These are phyloP conservation scores for Citrus cavaleriei DNA, from an alignment of 345 rosid species.

Conservation along the genomic window DNA sequence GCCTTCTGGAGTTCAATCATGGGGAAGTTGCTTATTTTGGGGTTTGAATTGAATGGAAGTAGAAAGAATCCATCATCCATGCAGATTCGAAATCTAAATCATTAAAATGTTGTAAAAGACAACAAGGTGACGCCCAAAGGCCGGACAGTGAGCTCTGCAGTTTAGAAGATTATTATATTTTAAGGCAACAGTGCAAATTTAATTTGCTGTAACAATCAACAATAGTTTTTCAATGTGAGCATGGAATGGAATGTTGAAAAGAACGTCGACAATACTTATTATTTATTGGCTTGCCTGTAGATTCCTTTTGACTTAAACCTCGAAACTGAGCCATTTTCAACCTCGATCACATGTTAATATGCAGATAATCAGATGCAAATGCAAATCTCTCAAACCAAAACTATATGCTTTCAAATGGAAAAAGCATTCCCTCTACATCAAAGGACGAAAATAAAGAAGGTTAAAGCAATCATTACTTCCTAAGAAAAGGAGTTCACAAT, in stretches of 20 bases:
- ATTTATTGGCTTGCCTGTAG: neutral
- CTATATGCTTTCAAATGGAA: neutral
- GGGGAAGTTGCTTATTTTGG: neutral
- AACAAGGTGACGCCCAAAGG: too few relatives aligned
- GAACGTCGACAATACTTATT: neutral
- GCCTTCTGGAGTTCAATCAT: neutral
- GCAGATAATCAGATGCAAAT: neutral
- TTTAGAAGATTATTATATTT: too few relatives aligned
- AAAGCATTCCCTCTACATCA: constrained; percentile 1
- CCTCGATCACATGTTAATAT: neutral
- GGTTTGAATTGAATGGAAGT: neutral
- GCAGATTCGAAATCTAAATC: too few relatives aligned
- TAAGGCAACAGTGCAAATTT: too few relatives aligned
- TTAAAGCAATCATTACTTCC: constrained; percentile 2
- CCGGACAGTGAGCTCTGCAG: too few relatives aligned
- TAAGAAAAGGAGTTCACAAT: neutral
- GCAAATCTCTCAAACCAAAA: neutral
- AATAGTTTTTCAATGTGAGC: neutral
- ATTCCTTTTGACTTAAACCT: neutral
- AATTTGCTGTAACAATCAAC: too few relatives aligned
- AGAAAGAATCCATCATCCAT: too few relatives aligned
- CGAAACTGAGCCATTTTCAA: neutral
- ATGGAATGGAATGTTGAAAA: neutral
- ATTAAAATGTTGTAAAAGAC: too few relatives aligned
- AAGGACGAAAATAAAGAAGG: neutral